Base-by-base conservation (phyloP, 306 rosid species). In the Ochetophila trinervis region DNA sequence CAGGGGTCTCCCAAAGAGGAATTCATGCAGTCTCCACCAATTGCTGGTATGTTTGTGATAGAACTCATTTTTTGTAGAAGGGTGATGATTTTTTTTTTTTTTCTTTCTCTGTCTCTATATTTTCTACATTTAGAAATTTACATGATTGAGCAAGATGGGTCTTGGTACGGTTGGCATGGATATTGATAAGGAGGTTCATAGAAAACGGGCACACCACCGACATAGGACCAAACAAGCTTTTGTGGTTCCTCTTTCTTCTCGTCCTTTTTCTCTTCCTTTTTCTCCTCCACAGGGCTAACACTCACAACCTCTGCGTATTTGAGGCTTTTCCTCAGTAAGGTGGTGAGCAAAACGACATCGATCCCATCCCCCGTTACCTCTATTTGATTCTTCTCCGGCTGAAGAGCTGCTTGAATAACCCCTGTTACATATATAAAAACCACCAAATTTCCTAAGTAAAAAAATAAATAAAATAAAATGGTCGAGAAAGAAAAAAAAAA, bases 311-410 rank as follows among this genome's bases (percentile, higher is more conserved):
- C 69, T 1, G 93, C 87, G 1, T 13, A 20, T 18, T 79, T 49
- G 20, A 84, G 65, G 5, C 36, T 47, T 74, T 82, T 84, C 24
- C 87, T 70, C 1, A 87, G 84, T 17, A 53, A 50, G 24, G n/a
- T 53, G 48, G 77, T 24, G 47, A 87, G 87, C 54, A 9, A 8
- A 36, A 72, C 80, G 16, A 81, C 66, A 40, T 87, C 89, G 0
- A 87, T 15, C 0, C 48, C 62, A 3, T 79, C 82, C 6, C 92
- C 92, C 0, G 34, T 72, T 4, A 84, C 77, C 36, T 54, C 87
- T 23, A 86, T 65, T 72, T 76, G 48, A 42, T 63, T 70, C 66
- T 74, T 71, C 10, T 57, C 76, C 0, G 37, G 22, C 1, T 48
- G 50, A 22, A 81, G 34, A 13, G 27, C 45, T 63, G 73, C 92